These are phyloP conservation scores for Solanum ossicruentum DNA, from an alignment of 257 asterid species.

Conservation along the genomic window DNA sequence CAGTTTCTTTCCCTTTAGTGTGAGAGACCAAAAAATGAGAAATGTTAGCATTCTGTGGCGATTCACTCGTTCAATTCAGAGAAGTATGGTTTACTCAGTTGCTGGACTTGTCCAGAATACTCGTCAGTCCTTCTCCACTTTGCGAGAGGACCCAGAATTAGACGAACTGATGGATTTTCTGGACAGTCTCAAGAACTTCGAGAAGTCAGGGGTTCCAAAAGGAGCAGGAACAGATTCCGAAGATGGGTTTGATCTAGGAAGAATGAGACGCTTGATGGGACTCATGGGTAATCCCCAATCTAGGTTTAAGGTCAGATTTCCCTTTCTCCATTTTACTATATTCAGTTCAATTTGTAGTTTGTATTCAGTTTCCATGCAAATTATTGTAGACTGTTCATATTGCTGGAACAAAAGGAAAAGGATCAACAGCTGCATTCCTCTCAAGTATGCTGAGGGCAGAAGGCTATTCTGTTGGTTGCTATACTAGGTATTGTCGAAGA, in stretches of 20 bases:
- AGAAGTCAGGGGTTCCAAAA: slow-evolving; percentile 71
- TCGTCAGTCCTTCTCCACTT: slow-evolving; percentile 18
- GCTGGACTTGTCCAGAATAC: slow-evolving; percentile 1
- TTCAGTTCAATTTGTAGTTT: background rate
- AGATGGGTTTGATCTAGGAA: slow-evolving; percentile 78
- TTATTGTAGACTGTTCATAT: slow-evolving; percentile 59
- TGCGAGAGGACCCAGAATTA: slow-evolving; percentile 30
- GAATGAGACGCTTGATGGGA: slow-evolving; percentile 71
- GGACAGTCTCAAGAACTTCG: slow-evolving; percentile 71
- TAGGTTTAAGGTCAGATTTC: slow-evolving; percentile 55
- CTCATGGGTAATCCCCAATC: slow-evolving; percentile 71
- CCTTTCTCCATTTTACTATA: background rate
- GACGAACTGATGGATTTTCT: slow-evolving; percentile 46
- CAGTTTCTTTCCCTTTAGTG: background rate
- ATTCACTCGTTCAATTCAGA: background rate
- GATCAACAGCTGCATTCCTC: slow-evolving; percentile 84
- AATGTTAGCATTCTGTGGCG: background rate
- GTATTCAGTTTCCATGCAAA: background rate
- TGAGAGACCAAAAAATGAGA: background rate
- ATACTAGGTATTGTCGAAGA: slow-evolving; percentile 49
- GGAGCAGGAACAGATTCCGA: slow-evolving; percentile 80
- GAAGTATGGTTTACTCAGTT: background rate
- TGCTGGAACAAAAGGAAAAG: slow-evolving; percentile 98
- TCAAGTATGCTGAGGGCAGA: slow-evolving; percentile 75
- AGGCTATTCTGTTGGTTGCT: slow-evolving; percentile 92